Evolutionary conservation across 331 rosid genomes (phyloP), one percentile per base, ranked within the genome.

Genomic region (Rosa hybrid): DNA sequence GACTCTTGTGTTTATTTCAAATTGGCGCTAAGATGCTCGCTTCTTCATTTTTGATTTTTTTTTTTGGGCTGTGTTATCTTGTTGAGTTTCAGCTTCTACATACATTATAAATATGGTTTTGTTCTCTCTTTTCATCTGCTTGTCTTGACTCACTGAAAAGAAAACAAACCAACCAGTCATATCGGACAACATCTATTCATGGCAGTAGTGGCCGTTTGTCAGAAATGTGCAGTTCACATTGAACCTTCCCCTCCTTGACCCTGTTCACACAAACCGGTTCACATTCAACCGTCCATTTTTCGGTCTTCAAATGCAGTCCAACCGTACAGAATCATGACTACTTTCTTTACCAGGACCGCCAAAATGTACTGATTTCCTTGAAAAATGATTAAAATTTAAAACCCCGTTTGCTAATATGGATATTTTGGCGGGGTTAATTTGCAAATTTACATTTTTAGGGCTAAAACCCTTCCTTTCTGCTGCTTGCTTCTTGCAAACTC

Each of bases 401-500:
- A 34, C 38, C 38, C 38, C 38, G 49, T 20, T 17, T 23, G 25
- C 8, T 49, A 49, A 50, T 25, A 27, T 25, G 2, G 17, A 10
- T 17, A 13, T 51, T 51, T 72, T 72, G 0, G 41, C 71, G 48
- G 45, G 49, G 53, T 39, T 2, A 1, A 12, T 20, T n/a, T n/a
- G 38, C 7, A 9, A 16, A 30, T 74, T 38, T 54, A 6, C 64
- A 12, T 5, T 16, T 42, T 42, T 41, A 16, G 39, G 44, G 72
- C 45, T 76, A 12, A 41, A 17, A 30, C 39, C 80, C n/a, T 7
- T 16, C 21, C 3, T 7, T 65, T 14, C n/a, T 64, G 45, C 45
- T 39, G 12, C 69, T 51, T 23, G 38, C 53, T 14, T 77, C 74
- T n/a, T 81, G 60, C n/a, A 34, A 34, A 68, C 71, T 53, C 13